Evolutionary conservation across 2,329 filamentous ascomycete genomes (phyloP).

Genomic region (Penicillium sp.): DNA sequence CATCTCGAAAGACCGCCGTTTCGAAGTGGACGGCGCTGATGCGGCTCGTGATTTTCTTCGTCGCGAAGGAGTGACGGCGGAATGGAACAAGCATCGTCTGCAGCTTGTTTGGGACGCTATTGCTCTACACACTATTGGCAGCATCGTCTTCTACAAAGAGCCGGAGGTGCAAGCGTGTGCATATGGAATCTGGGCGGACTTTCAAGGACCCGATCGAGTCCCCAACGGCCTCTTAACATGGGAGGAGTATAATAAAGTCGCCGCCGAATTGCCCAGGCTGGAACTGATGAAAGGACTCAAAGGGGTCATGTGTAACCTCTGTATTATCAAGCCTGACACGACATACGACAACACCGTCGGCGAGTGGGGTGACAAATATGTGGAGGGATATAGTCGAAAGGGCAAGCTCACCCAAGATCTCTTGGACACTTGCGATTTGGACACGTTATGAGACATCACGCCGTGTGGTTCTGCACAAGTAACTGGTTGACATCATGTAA

Average conservation of each 20-base stretch:
- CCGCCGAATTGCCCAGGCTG: slow-evolving; percentile 32
- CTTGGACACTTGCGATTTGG: slow-evolving; percentile 21
- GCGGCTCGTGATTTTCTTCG: slow-evolving; percentile 40
- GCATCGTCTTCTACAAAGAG: slow-evolving; percentile 43
- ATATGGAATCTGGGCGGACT: slow-evolving; percentile 37
- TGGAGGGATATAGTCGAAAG: slow-evolving; percentile 32
- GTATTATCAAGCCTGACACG: slow-evolving; percentile 38
- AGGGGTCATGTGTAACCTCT: slow-evolving; percentile 38
- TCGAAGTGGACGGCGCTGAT: slow-evolving; percentile 51
- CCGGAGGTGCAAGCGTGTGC: slow-evolving; percentile 35
- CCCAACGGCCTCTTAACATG: slow-evolving; percentile 21
- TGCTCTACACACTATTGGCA: slow-evolving; percentile 41
- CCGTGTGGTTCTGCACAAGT: neutral
- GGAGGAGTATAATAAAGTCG: slow-evolving; percentile 31
- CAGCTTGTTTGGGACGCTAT: slow-evolving; percentile 51
- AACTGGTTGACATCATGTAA: slow-evolving; percentile 1
- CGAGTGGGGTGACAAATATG: slow-evolving; percentile 32
- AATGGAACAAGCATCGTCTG: slow-evolving; percentile 39
- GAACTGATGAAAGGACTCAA: slow-evolving; percentile 33
- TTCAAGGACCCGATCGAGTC: slow-evolving; percentile 33
- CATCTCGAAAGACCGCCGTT: slow-evolving; percentile 44
- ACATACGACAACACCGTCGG: slow-evolving; percentile 36
- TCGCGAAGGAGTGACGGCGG: slow-evolving; percentile 15
- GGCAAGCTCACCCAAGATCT: slow-evolving; percentile 27
- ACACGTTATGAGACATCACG: slow-evolving; percentile 8